These are phyloP conservation scores for Aspergillus unguis DNA, from an alignment of 2,329 filamentous ascomycete genomes.

Conservation along the genomic window DNA sequence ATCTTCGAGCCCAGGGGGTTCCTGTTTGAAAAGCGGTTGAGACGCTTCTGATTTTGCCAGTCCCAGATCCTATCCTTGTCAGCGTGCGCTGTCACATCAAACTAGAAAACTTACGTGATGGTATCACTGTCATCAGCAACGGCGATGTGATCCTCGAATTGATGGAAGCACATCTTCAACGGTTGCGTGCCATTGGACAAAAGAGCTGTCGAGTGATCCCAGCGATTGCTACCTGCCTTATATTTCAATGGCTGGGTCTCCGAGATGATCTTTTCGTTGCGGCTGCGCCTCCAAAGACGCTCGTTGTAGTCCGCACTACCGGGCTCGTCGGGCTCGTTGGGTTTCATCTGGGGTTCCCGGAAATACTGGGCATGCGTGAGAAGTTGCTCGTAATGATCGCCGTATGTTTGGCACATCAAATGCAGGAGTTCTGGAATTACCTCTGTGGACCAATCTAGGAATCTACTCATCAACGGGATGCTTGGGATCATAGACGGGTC, in stretches of 20 bases:
- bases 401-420: constrained; percentile 12
- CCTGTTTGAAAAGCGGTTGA: constrained; percentile 88
- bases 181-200: constrained; percentile 89
- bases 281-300: constrained; percentile 83
- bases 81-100: background rate
- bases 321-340: constrained; percentile 90
- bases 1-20: constrained; percentile 90
- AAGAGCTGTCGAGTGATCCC: constrained; percentile 78
- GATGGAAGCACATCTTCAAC: constrained; percentile 90
- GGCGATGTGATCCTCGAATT: constrained; percentile 93
- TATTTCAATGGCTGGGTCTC: constrained; percentile 94
- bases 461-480: constrained; percentile 76
- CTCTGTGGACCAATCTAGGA: constrained; percentile 93
- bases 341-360: constrained; percentile 96
- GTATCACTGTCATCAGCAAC: constrained; percentile 92
- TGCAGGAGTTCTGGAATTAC: constrained; percentile 33
- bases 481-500: constrained; percentile 57
- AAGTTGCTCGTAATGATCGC: constrained; percentile 18
- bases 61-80: constrained; percentile 68
- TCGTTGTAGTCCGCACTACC: constrained; percentile 96
- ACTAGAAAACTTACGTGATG: constrained; percentile 53
- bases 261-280: constrained; percentile 87
- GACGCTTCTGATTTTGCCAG: constrained; percentile 71
- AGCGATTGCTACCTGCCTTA: constrained; percentile 77
- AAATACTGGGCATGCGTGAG: constrained; percentile 64